Evolutionary conservation across 768 basidiomycete species (phyloP).

Genomic region (Sistotremastrum suecicum): DNA sequence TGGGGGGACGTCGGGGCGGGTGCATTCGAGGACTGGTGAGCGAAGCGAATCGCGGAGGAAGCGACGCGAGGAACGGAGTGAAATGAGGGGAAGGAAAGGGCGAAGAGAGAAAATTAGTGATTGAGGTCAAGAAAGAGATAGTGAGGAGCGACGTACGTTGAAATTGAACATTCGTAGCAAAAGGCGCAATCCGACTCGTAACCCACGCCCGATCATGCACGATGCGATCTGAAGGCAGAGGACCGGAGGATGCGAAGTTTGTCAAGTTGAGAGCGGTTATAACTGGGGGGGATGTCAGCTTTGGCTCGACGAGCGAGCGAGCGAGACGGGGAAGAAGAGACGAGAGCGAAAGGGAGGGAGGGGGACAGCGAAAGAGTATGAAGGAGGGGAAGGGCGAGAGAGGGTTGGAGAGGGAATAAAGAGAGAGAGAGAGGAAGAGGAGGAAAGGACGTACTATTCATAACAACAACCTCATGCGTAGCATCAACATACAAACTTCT

Average conservation of each 20-base stretch:
- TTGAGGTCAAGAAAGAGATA: too few species aligned
- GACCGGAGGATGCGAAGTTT: slow-evolving; percentile 18
- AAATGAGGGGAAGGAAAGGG: neutral
- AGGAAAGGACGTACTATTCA: slow-evolving; percentile 11
- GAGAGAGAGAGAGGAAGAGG: slow-evolving; percentile 1
- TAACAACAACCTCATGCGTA: slow-evolving; percentile 24
- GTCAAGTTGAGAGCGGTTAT: slow-evolving; percentile 26
- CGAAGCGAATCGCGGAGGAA: neutral
- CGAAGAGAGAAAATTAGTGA: too few species aligned
- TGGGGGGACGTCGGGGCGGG: slow-evolving; percentile 5
- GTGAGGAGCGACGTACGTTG: slow-evolving; percentile 24
- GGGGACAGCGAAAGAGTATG: too few species aligned
- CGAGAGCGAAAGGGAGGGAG: too few species aligned
- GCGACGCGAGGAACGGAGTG: neutral
- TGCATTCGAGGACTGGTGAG: slow-evolving; percentile 4
- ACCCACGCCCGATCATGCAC: slow-evolving; percentile 11
- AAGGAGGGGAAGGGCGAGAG: too few species aligned
- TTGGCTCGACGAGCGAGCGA: neutral
- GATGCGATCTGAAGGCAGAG: slow-evolving; percentile 15
- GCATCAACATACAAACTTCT: slow-evolving; percentile 21
- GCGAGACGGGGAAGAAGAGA: neutral
- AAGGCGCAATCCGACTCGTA: slow-evolving; percentile 21
- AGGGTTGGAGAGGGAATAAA: too few species aligned
- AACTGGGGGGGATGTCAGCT: slow-evolving; percentile 3
- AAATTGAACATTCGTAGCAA: slow-evolving; percentile 22